A percentile compares a stretch with the other conserved stretches of the same genome.
Evolutionary conservation across 2,329 filamentous ascomycete species (phyloP).

Genomic region (Fusarium keratoplasticum): DNA sequence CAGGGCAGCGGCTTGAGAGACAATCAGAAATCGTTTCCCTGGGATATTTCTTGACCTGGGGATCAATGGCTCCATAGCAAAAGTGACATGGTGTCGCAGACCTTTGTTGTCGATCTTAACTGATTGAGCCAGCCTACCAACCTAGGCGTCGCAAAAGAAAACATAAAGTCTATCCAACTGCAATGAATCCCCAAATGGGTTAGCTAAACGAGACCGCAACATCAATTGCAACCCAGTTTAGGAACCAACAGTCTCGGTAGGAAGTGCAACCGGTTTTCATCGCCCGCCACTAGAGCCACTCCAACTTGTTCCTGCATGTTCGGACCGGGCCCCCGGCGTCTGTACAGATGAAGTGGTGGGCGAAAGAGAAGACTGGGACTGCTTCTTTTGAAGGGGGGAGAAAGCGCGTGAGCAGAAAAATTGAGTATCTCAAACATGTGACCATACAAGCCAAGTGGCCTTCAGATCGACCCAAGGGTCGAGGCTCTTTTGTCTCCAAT

Average conservation of each 20-base stretch:
- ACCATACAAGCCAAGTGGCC: not conserved
- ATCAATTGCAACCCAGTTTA: not conserved
- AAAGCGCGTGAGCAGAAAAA: not conserved
- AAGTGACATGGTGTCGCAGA: not conserved
- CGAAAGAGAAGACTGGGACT: constrained; percentile 1
- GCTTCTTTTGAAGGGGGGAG: not conserved
- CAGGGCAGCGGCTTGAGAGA: not conserved
- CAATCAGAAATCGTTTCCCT: not conserved
- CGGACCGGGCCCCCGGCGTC: constrained; percentile 8
- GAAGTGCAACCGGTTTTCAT: constrained; percentile 10
- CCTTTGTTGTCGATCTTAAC: not conserved
- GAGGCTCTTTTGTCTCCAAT: not conserved
- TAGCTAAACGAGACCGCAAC: not conserved
- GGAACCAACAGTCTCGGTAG: not conserved
- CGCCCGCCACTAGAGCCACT: constrained; percentile 8
- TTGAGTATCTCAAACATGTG: not conserved
- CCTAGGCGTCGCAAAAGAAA: constrained; percentile 3
- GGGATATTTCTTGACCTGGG: not conserved
- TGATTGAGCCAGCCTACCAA: not conserved
- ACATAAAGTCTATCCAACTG: constrained; percentile 3
- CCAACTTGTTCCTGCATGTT: constrained; percentile 37
- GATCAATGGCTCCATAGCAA: not conserved
- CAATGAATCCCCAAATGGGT: not conserved
- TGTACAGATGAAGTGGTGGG: not conserved
- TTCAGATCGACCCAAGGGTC: not conserved